Evolutionary conservation across 305 asterid genomes (phyloP), one percentile per base, ranked within the genome.

Genomic region (Galium porrigens): DNA sequence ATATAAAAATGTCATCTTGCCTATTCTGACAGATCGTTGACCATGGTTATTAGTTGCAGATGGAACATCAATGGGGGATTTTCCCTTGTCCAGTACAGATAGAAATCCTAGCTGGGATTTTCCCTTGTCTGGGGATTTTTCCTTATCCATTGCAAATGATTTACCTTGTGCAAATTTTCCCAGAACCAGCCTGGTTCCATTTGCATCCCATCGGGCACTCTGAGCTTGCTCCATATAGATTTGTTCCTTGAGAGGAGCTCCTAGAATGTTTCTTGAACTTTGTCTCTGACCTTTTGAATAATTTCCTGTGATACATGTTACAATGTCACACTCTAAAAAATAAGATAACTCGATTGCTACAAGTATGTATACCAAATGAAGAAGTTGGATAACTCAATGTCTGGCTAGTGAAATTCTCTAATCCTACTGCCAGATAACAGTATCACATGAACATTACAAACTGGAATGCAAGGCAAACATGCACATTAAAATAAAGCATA

Each of bases 11-110:
- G 30, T 1, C 15, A 30, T 42, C 70, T 55, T 66, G 55, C 70
- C 70, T 54, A 63, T 15, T 36, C 6, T 39, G 37, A 53, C 27
- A 66, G 12, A 37, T 52, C 10, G 36, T 12, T 65, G 62, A 18
- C 53, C 39, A 20, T 36, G 9, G 15, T 0, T 8, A n/a, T 9
- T 9, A 25, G 42, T 27, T 55, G 53, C 33, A 36, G 55, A 25
- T 54, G 55, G 36, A 44, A 14, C 51, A 12, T 18, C 17, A 4
- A 44, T 3, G 51, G 51, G 6, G 3, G 18, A 42, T 42, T 12
- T 42, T 0, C 49, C 49, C n/a, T 41, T 41, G 15, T 41, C 48
- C 48, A 41, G 1, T 41, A 14, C 15, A 10, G 48, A 11, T 11
- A 15, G 7, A 34, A 22, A 22, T 22, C 22, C 22, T 22, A 22